Evolutionary conservation across 306 rosid genomes (phyloP), one percentile per base, ranked within the genome.

Genomic region (Quercus rubra): DNA sequence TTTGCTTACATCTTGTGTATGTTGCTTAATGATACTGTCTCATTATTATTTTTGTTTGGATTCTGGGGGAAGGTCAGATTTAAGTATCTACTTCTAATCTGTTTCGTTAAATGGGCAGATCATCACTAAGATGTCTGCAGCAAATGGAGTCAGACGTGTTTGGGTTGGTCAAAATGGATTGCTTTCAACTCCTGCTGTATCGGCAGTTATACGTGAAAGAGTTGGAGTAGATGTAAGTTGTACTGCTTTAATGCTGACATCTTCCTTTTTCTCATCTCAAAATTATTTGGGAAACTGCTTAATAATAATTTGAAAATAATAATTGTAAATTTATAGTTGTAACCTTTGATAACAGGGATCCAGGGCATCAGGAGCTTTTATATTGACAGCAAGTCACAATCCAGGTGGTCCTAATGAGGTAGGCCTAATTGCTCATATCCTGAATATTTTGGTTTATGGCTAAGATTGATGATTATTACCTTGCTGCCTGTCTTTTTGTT

Each of bases 181-280:
- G 90, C 99, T 96, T 67, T 96, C 99, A 19, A 96, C 99, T 84
- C 99, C 99, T 86, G 99, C 99, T 49, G 99, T 96, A 57, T 96
- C 98, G 41, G 97, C 92, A 79, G 97, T 96, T 23, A 90, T 96
- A 62, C 97, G 99, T 74, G 97, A 96, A 86, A 88, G 99, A 90
- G 90, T 86, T 83, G 98, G 97, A 57, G 87, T 57, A 55, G 98
- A 96, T 72, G 99, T 96, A 83, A 83, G 98, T 88, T 75, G 25
- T 63, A 8, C 62, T 87, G 46, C 67, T 33, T 81, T 31, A 54
- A 67, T 54, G 68, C 64, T 63, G 63, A 25, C 52, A 20, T 10
- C 46, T 64, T 38, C 64, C 11, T 31, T 41, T 74, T 46, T 38
- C 33, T 52, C 68, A 64, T 58, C 54, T 76, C 7, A 31, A 31